Evolutionary conservation across 164 flowering plant species (phyloP), one percentile per base, ranked within the genome.

Genomic region (Chloranthus sessilifolius): DNA sequence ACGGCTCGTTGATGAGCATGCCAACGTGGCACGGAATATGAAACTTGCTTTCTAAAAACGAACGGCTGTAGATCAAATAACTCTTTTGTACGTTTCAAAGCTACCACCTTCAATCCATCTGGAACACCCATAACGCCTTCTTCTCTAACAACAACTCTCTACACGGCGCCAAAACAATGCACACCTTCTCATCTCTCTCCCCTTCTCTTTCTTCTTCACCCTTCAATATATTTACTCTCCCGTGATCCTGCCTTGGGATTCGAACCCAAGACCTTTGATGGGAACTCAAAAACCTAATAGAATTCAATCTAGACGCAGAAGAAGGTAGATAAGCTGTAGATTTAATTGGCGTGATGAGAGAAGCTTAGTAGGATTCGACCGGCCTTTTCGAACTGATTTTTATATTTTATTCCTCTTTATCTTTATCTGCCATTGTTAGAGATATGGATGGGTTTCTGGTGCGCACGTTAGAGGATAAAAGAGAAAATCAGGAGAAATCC

Each of bases 91-190:
- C n/a, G n/a, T n/a, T n/a, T 44, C 45, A 91, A 36, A 5, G 71
- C 66, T 78, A 71, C 98, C 75, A 91, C 98, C 74, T 83, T 83
- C 37, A 78, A 52, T 61, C 98, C 75, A 81, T 81, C 95, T 43
- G 85, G 76, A 47, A 77, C 54, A 19, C 16, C 26, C 4, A 67
- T 12, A n/a, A n/a, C n/a, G 8, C 29, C 42, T 7, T 34, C 56
- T 42, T 31, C 60, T 25, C 29, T 40, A 65, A 10, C 49, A 68
- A 25, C 10, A 8, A 80, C 78, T 51, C 77, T 75, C 88, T 66
- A 42, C 88, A 77, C 8, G 14, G 16, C 19, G 30, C 19, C 31
- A 66, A 61, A 64, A n/a, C n/a, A n/a, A 47, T 61, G 56, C 25
- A 12, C 29, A 26, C 34, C 63, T 19, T 52, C 16, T 23, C 45